phyloP scores from a whole-genome alignment of 768 basidiomycete species.

The Hericium alpestre region DNA sequence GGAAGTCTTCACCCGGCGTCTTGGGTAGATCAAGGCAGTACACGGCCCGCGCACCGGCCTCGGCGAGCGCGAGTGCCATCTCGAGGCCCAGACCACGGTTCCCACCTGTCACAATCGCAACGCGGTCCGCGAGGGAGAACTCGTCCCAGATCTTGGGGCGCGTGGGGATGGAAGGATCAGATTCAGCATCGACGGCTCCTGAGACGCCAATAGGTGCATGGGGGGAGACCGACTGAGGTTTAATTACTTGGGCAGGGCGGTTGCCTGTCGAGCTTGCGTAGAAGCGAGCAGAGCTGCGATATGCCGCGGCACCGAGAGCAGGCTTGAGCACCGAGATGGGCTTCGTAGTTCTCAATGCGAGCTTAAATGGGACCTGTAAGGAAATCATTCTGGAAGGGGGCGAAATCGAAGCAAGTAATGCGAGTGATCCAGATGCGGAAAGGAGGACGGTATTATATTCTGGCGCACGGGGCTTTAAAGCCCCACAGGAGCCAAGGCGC shows the following conservation, averaged over 20 bases:
- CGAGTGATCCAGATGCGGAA: too few relatives aligned
- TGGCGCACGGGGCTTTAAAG: too few relatives aligned
- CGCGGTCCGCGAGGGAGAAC: conserved; percentile 43
- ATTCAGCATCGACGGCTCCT: conserved; percentile 39
- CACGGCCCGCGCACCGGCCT: conserved; percentile 56
- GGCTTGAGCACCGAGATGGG: not conserved
- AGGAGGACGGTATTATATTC: too few relatives aligned
- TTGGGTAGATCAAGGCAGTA: conserved; percentile 57
- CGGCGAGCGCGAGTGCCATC: conserved; percentile 62
- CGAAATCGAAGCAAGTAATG: too few relatives aligned
- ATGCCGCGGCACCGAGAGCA: not conserved
- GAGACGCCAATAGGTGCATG: conserved; percentile 52
- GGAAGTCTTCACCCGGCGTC: conserved; percentile 47
- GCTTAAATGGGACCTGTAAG: too few relatives aligned
- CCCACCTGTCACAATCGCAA: conserved; percentile 30
- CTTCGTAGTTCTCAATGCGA: too few relatives aligned
- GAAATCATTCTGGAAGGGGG: too few relatives aligned
- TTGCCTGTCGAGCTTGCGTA: not conserved
- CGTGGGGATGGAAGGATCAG: conserved; percentile 22
- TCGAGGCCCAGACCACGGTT: conserved; percentile 59
- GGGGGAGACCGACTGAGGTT: conserved; percentile 28
- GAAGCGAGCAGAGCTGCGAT: not conserved
- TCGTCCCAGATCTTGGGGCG: conserved; percentile 47
- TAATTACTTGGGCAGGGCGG: not conserved
- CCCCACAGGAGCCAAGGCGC: too few relatives aligned